A percentile compares a stretch with the other conserved stretches of the same genome.
Evolutionary conservation across 768 basidiomycete genomes (phyloP).

Genomic region (Hygrophorus pudorinus): DNA sequence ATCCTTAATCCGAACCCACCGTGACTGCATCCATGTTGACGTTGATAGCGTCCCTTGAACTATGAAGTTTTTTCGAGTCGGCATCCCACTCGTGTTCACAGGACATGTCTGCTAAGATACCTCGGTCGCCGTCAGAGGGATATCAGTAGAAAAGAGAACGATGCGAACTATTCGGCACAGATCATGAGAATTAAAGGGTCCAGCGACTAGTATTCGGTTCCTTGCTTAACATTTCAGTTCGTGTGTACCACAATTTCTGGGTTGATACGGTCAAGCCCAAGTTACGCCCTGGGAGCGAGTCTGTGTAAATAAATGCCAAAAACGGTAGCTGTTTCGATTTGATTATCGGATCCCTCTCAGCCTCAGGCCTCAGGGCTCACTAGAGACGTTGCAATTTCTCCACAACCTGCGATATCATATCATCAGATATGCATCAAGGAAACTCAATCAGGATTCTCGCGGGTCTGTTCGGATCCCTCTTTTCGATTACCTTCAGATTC

Average conservation of each 20-base stretch:
- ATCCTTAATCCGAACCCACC: conserved; percentile 15
- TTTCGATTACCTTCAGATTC: conserved; percentile 8
- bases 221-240: too few relatives aligned
- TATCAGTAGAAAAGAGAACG: conserved; percentile 19
- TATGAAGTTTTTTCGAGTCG: conserved; percentile 22
- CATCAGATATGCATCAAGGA: conserved; percentile 59
- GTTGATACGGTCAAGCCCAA: too few relatives aligned
- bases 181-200: too few relatives aligned
- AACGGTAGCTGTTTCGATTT: too few relatives aligned
- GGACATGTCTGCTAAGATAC: conserved; percentile 23
- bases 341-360: neutral
- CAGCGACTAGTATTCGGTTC: too few relatives aligned
- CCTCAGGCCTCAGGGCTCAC: too few relatives aligned
- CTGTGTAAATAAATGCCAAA: too few relatives aligned
- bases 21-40: conserved; percentile 33
- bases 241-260: too few relatives aligned
- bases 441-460: conserved; percentile 71
- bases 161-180: too few relatives aligned
- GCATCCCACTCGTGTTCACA: conserved; percentile 30
- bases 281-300: too few relatives aligned
- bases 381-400: too few relatives aligned
- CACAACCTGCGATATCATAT: neutral
- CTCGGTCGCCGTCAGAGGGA: conserved; percentile 8
- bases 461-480: conserved; percentile 33
- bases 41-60: conserved; percentile 35